Conservation (phyloP, 176 grass and related monocot genomes). For the Lolium rigidum region DNA sequence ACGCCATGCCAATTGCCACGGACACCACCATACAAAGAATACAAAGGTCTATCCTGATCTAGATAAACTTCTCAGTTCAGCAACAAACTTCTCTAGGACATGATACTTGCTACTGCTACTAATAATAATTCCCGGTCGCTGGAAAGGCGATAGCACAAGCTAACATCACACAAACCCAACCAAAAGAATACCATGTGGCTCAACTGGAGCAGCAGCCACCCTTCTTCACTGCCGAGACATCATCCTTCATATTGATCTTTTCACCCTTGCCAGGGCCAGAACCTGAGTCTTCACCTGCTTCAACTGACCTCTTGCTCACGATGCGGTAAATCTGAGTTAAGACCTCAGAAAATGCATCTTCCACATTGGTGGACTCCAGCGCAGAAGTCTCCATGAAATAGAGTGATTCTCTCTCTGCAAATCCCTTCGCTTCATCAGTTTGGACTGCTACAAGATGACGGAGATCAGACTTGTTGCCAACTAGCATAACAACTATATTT, state of each 20-base stretch:
- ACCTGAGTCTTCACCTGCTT: conserved; percentile 61
- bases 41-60: conserved; percentile 47
- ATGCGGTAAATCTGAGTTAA: conserved; percentile 86
- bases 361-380: conserved; percentile 84
- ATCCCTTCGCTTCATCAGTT: conserved; percentile 73
- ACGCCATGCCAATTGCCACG: conserved; percentile 35
- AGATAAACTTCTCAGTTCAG: conserved; percentile 43
- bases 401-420: conserved; percentile 78
- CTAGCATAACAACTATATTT: conserved; percentile 91
- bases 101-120: conserved; percentile 42
- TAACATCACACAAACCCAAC: conserved; percentile 31
- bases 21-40: conserved; percentile 44
- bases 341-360: conserved; percentile 81
- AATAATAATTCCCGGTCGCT: conserved; percentile 49
- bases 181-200: conserved; percentile 27
- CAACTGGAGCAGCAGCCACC: conserved; percentile 80
- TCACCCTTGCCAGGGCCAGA: conserved; percentile 74
- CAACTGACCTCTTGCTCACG: conserved; percentile 76
- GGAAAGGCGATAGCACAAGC: conserved; percentile 45
- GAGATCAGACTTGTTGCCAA: conserved; percentile 91
- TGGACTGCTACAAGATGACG: conserved; percentile 78
- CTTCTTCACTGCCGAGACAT: conserved; percentile 75
- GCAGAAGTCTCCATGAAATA: conserved; percentile 98
- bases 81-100: conserved; percentile 50
- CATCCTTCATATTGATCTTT: conserved; percentile 88